Evolutionary conservation across 2,329 filamentous ascomycete genomes (phyloP).

Genomic region (Dothidotthia symphoricarpi): DNA sequence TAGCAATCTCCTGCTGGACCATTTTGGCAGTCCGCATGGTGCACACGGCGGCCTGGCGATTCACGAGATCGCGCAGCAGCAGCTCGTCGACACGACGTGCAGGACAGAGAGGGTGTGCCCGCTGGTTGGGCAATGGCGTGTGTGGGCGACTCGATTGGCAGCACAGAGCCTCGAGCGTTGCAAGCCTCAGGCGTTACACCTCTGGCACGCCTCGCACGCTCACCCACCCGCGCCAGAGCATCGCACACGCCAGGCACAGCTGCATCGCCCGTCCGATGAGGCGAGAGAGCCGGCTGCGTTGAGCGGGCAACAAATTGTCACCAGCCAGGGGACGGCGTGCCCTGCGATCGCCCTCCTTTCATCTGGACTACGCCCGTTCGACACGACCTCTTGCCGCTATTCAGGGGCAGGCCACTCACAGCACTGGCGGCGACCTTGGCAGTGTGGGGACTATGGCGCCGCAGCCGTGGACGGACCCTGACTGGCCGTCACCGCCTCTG

Average conservation of each 20-base stretch:
- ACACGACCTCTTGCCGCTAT: slow-evolving; percentile 5
- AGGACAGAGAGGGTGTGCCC: slow-evolving; percentile 1
- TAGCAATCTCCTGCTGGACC: slow-evolving; percentile 13
- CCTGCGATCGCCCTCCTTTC: slow-evolving; percentile 20
- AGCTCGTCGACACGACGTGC: slow-evolving; percentile 6
- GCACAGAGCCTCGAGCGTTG: too few relatives aligned
- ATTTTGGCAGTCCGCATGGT: neutral
- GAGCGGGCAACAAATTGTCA: slow-evolving; percentile 19
- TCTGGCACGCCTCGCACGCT: slow-evolving; percentile 8
- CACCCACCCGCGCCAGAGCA: slow-evolving; percentile 3
- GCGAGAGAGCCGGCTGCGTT: slow-evolving; percentile 4
- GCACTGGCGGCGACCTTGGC: slow-evolving; percentile 4
- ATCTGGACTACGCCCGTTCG: slow-evolving; percentile 14
- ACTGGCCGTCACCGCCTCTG: slow-evolving; percentile 12
- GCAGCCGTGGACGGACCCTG: slow-evolving; percentile 9
- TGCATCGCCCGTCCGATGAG: slow-evolving; percentile 1
- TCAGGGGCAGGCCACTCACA: slow-evolving; percentile 12
- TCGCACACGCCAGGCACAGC: slow-evolving; percentile 4
- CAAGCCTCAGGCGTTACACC: slow-evolving; percentile 5
- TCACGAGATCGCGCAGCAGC: slow-evolving; percentile 10
- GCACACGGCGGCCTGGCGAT: slow-evolving; percentile 7
- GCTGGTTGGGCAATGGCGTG: slow-evolving; percentile 5
- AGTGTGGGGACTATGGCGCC: slow-evolving; percentile 10
- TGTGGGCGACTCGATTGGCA: too few relatives aligned
- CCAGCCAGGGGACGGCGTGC: slow-evolving; percentile 12